Conservation (phyloP, 768 basidiomycete genomes). For the Krasilnikovozyma curviuscula region DNA sequence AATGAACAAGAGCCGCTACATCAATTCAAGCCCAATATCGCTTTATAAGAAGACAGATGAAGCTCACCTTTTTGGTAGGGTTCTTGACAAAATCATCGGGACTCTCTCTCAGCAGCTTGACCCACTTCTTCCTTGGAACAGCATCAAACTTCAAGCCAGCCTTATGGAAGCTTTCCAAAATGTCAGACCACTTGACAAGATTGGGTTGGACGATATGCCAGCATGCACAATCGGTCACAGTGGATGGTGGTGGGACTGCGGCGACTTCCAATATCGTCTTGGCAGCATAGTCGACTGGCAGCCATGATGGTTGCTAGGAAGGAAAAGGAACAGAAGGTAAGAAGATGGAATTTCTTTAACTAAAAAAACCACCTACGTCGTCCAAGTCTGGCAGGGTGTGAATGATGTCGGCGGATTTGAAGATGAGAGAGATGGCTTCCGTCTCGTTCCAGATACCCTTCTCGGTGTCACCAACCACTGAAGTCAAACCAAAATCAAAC, state of each 20-base stretch:
- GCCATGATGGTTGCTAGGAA: slow-evolving; percentile 37
- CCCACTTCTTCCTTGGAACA: slow-evolving; percentile 28
- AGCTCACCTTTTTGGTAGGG: slow-evolving; percentile 34
- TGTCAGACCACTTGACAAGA: slow-evolving; percentile 25
- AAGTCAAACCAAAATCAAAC: too few relatives aligned
- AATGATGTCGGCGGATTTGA: neutral
- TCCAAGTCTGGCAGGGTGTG: neutral
- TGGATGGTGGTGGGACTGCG: slow-evolving; percentile 3
- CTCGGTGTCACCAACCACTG: slow-evolving; percentile 36
- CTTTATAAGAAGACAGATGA: too few relatives aligned
- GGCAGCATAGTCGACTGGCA: slow-evolving; percentile 38
- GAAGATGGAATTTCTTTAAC: neutral
- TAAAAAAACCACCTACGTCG: too few relatives aligned
- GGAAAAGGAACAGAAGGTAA: neutral
- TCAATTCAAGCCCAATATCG: too few relatives aligned
- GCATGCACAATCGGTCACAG: slow-evolving; percentile 20
- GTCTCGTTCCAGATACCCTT: slow-evolving; percentile 40
- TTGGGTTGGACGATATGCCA: slow-evolving; percentile 4
- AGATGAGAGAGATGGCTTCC: slow-evolving; percentile 22
- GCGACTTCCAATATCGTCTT: slow-evolving; percentile 34
- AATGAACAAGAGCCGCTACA: too few relatives aligned
- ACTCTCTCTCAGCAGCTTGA: slow-evolving; percentile 25
- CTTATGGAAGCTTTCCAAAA: slow-evolving; percentile 29
- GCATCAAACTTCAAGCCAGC: slow-evolving; percentile 30
- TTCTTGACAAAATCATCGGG: slow-evolving; percentile 30